Percentiles rank a stretch among this genome's conserved stretches.
Conservation (phyloP, 768 basidiomycete genomes). For the Mycena capillaripes region DNA sequence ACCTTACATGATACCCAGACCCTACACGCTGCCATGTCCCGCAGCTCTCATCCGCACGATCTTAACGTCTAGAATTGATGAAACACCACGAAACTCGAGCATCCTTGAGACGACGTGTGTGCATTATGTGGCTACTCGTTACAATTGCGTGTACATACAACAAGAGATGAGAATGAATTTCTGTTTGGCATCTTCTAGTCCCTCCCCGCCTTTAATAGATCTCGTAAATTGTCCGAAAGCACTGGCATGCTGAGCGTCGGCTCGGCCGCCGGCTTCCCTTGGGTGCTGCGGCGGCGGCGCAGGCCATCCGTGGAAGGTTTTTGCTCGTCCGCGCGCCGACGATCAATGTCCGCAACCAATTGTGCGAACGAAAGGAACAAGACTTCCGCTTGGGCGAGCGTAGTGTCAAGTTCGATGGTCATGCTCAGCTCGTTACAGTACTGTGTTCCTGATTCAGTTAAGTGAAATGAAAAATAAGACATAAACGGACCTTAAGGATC, state of each 20-base stretch:
- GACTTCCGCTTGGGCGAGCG: constrained; percentile 96
- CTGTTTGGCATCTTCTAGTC: constrained; percentile 11
- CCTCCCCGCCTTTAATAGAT: constrained; percentile 66
- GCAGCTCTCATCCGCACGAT: constrained; percentile 25
- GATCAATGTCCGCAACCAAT: constrained; percentile 90
- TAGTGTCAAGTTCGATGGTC: constrained; percentile 97
- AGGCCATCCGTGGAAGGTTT: constrained; percentile 42
- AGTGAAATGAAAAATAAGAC: background rate
- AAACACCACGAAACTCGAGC: constrained; percentile 6
- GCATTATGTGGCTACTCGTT: constrained; percentile 36
- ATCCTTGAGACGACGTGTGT: constrained; percentile 24
- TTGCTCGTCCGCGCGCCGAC: constrained; percentile 74
- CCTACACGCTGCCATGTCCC: constrained; percentile 19
- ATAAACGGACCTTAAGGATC: constrained; percentile 70
- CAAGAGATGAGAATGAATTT: constrained; percentile 10
- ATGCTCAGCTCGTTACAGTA: constrained; percentile 96
- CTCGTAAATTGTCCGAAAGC: constrained; percentile 74
- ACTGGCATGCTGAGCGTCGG: constrained; percentile 58
- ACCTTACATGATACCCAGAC: constrained; percentile 21
- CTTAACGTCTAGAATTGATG: constrained; percentile 32
- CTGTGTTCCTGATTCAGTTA: constrained; percentile 50
- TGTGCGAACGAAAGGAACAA: constrained; percentile 93
- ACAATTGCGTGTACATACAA: constrained; percentile 34
- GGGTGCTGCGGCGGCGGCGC: constrained; percentile 50
- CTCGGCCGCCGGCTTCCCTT: constrained; percentile 34